These are phyloP conservation scores for Pontederia paniculata DNA, from an alignment of 176 grass and related monocot genomes.

Conservation along the genomic window DNA sequence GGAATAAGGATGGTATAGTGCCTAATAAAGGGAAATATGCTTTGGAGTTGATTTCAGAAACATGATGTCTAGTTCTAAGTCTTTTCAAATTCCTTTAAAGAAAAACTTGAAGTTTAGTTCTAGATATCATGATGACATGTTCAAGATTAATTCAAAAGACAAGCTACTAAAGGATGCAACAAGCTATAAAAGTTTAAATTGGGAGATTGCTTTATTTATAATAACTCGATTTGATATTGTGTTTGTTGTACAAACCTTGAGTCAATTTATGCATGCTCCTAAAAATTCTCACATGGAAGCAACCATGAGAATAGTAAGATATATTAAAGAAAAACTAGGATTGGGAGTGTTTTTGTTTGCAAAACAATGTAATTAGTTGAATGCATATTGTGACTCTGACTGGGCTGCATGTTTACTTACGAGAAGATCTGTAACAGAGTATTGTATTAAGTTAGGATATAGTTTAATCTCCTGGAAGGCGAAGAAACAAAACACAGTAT, in stretches of 20 bases:
- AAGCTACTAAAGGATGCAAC: not conserved
- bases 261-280: not conserved
- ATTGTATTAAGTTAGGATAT: not conserved
- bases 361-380: not conserved
- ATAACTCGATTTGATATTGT: not conserved
- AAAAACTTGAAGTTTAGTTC: not conserved
- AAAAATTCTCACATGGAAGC: not conserved
- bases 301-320: not conserved
- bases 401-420: not conserved
- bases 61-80: not conserved
- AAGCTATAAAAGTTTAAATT: not conserved
- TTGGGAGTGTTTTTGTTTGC: not conserved
- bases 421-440: not conserved
- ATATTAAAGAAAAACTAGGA: not conserved
- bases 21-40: conserved; percentile 11
- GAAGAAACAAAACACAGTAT: not conserved
- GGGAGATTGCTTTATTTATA: not conserved
- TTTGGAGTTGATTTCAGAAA: conserved; percentile 10
- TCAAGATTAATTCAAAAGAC: not conserved
- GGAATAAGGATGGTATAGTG: not conserved
- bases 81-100: not conserved
- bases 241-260: not conserved
- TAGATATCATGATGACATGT: not conserved
- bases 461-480: not conserved
- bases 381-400: not conserved